Evolutionary conservation across 2,329 filamentous ascomycete genomes (phyloP).

Genomic region (Penicillium aurantiogriseum): DNA sequence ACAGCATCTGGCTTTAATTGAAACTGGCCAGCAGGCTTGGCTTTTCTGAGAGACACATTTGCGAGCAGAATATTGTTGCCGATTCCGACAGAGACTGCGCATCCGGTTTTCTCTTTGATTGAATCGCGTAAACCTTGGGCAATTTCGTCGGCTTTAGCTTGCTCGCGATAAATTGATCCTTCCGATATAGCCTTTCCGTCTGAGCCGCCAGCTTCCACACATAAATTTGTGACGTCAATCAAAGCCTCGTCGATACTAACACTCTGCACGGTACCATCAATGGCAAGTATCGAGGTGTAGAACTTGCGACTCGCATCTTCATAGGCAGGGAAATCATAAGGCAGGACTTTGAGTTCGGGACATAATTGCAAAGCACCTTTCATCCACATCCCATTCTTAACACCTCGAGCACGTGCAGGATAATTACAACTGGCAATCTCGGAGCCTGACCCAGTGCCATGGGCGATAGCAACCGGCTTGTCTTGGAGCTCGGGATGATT

Average conservation of each 20-base stretch:
- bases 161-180: slow-evolving; percentile 71
- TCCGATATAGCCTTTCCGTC: slow-evolving; percentile 65
- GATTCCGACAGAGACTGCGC: slow-evolving; percentile 88
- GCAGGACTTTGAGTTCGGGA: slow-evolving; percentile 81
- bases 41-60: slow-evolving; percentile 84
- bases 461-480: slow-evolving; percentile 85
- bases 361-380: slow-evolving; percentile 80
- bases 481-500: slow-evolving; percentile 70
- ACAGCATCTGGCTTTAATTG: slow-evolving; percentile 81
- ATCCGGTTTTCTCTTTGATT: slow-evolving; percentile 73
- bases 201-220: slow-evolving; percentile 64
- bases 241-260: slow-evolving; percentile 96
- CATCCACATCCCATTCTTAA: slow-evolving; percentile 99
- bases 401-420: slow-evolving; percentile 75
- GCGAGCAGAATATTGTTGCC: slow-evolving; percentile 87
- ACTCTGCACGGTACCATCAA: slow-evolving; percentile 85
- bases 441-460: slow-evolving; percentile 78
- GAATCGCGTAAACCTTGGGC: slow-evolving; percentile 64
- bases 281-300: slow-evolving; percentile 76
- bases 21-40: slow-evolving; percentile 90
- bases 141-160: slow-evolving; percentile 72
- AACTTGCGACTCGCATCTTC: slow-evolving; percentile 87
- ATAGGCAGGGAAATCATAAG: slow-evolving; percentile 93
- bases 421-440: slow-evolving; percentile 99
- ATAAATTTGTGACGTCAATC: slow-evolving; percentile 73